A percentile compares a stretch with the other conserved stretches of the same genome.
phyloP scores from a whole-genome alignment of 2,329 filamentous ascomycete species.

The Periglandula ipomoeae region DNA sequence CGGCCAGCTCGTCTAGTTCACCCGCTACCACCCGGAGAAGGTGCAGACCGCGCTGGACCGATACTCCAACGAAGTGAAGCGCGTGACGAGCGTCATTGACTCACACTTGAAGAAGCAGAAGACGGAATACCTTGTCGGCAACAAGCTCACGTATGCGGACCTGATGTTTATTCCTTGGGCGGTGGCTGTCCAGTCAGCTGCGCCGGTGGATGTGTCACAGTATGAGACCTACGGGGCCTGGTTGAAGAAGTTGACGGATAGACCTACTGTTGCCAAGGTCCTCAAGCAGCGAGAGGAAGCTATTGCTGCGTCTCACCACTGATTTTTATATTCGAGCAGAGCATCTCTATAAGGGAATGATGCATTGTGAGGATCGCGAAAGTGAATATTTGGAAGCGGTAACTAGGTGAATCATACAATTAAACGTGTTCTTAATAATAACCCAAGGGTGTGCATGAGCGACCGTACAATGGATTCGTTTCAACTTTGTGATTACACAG shows the following conservation, averaged over 20 bases:
- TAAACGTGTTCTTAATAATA: too few relatives aligned
- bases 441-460: too few relatives aligned
- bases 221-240: conserved; percentile 6
- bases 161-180: conserved; percentile 17
- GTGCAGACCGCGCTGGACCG: conserved; percentile 19
- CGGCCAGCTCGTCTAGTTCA: conserved; percentile 17
- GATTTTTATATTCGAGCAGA: too few relatives aligned
- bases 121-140: conserved; percentile 14
- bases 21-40: conserved; percentile 13
- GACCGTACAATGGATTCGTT: too few relatives aligned
- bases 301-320: background rate
- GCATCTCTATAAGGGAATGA: too few relatives aligned
- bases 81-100: conserved; percentile 20
- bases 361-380: too few relatives aligned
- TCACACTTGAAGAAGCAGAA: conserved; percentile 13
- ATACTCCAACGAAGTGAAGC: conserved; percentile 19
- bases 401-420: too few relatives aligned
- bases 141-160: conserved; percentile 17
- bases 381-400: too few relatives aligned
- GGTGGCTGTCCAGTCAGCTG: background rate
- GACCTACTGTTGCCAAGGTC: conserved; percentile 5
- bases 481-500: too few relatives aligned
- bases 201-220: background rate
- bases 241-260: conserved; percentile 2
- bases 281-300: conserved; percentile 5